Evolutionary conservation across 2,329 filamentous ascomycete genomes (phyloP), one percentile per base, ranked within the genome.

Genomic region (Sclerotinia subarctica): DNA sequence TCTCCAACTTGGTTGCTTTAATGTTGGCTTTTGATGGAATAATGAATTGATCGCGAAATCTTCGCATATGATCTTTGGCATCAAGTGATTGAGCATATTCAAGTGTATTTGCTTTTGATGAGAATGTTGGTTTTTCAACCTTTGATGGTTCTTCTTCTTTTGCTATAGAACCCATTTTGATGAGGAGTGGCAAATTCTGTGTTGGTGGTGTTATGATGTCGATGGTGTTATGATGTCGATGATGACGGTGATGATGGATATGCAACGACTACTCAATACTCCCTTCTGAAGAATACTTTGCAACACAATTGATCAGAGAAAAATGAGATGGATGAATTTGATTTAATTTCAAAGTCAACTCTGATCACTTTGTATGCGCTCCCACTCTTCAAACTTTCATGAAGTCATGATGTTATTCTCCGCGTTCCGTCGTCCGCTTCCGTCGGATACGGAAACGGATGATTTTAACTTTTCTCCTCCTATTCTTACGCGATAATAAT

Each of bases 1-100:
- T 67, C 15, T n/a, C 65, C 29, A 67, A 29, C 0, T 83, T 86
- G 71, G 82, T 89, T 71, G 90, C 85, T 76, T 85, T 88, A 57
- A 95, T 79, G 52, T 93, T 91, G 13, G 81, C 82, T 77, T 88
- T 92, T 3, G 90, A 90, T 0, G 93, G 93, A 57, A 96, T 88
- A 59, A 90, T 84, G 77, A 94, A 97, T 73, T 94, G 85, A 32
- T 87, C 80, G 44, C 92, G 85, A 66, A 92, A 83, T 68, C 82
- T 80, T 21, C 80, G 78, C 51, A 93, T 78, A n/a, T 82, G 78
- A 75, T 92, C 89, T 72, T 86, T 81, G 0, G 80, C 78, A 77
- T 92, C 90, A 7, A 91, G 81, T 35, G 79, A 78, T 66, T 78
- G 72, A 38, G 85, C 85, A 76, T 82, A 87, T 7, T 81, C 81